These are phyloP conservation scores for Collariella sp. DNA, from an alignment of 495 filamentous ascomycete species.

Conservation along the genomic window DNA sequence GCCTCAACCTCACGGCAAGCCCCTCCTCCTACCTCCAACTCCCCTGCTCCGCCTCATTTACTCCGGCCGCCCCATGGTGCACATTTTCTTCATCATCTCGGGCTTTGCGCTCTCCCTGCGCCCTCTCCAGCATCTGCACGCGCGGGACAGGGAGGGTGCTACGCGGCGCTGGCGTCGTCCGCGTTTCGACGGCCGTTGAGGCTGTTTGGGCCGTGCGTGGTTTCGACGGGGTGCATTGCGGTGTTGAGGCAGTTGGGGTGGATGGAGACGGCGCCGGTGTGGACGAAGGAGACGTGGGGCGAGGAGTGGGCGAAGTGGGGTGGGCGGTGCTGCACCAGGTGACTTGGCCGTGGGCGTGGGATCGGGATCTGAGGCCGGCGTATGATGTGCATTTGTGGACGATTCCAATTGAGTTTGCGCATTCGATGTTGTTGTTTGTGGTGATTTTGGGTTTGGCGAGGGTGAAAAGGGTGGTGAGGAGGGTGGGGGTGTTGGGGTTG, in stretches of 20 bases:
- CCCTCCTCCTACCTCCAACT: slow-evolving; percentile 47
- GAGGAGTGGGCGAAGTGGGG: slow-evolving; percentile 44
- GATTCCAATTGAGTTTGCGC: slow-evolving; percentile 56
- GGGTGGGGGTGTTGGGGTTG: slow-evolving; percentile 37
- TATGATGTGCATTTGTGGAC: slow-evolving; percentile 61
- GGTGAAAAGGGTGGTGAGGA: slow-evolving; percentile 37
- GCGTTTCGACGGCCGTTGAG: slow-evolving; percentile 57
- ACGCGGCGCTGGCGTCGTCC: slow-evolving; percentile 44
- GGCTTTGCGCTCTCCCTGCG: slow-evolving; percentile 61
- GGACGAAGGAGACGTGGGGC: slow-evolving; percentile 22
- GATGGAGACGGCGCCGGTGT: slow-evolving; percentile 20
- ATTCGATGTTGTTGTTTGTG: slow-evolving; percentile 55
- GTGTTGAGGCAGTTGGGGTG: slow-evolving; percentile 46
- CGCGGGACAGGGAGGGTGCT: slow-evolving; percentile 33
- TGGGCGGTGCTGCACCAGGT: slow-evolving; percentile 40
- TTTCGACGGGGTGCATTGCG: slow-evolving; percentile 49
- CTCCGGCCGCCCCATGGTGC: slow-evolving; percentile 61
- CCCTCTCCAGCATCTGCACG: slow-evolving; percentile 51
- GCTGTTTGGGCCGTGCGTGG: slow-evolving; percentile 53
- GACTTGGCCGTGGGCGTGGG: slow-evolving; percentile 47
- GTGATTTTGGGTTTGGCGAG: slow-evolving; percentile 48
- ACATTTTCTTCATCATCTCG: slow-evolving; percentile 66
- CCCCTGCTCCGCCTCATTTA: slow-evolving; percentile 56
- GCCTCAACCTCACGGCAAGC: slow-evolving; percentile 32
- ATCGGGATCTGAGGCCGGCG: slow-evolving; percentile 41